These are phyloP conservation scores for Diutina scorzettiae DNA, from an alignment of 1,139 yeast species.

Conservation along the genomic window DNA sequence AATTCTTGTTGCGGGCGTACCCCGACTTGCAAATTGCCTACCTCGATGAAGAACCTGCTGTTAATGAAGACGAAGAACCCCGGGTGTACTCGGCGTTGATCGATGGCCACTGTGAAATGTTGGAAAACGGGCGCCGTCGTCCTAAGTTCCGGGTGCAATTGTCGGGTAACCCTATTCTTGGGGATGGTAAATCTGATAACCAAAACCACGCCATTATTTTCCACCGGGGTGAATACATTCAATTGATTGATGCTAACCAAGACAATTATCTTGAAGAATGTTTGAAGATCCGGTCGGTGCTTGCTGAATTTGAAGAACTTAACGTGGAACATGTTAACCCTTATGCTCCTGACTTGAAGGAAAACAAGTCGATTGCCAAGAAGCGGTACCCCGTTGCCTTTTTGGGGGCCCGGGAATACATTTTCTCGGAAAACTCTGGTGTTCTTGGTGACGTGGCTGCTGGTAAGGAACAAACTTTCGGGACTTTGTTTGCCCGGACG, in stretches of 20 bases:
- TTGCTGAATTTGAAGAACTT: slow-evolving; percentile 96
- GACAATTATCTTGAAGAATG: slow-evolving; percentile 98
- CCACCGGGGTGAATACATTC: slow-evolving; percentile 98
- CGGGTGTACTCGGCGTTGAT: slow-evolving; percentile 92
- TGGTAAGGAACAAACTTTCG: slow-evolving; percentile 99
- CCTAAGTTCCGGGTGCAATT: slow-evolving; percentile 96
- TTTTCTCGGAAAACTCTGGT: slow-evolving; percentile 98
- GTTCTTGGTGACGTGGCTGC: slow-evolving; percentile 99
- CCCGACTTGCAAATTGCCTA: slow-evolving; percentile 98
- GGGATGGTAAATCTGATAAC: slow-evolving; percentile 99
- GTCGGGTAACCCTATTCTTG: slow-evolving; percentile 97
- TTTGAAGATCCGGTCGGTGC: slow-evolving; percentile 90
- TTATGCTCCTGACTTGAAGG: slow-evolving; percentile 50
- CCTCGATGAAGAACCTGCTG: slow-evolving; percentile 86
- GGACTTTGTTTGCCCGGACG: slow-evolving; percentile 96
- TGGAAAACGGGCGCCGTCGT: slow-evolving; percentile 97
- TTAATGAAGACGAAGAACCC: slow-evolving; percentile 94
- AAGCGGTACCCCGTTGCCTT: slow-evolving; percentile 78
- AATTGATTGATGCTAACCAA: slow-evolving; percentile 96
- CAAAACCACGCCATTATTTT: slow-evolving; percentile 95
- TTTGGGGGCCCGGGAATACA: slow-evolving; percentile 98
- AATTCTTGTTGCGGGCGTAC: slow-evolving; percentile 93
- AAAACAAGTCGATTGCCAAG: slow-evolving; percentile 17
- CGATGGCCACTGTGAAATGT: slow-evolving; percentile 86
- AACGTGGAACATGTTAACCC: slow-evolving; percentile 79